A percentile compares a stretch with the other conserved stretches of the same genome.
Conservation (phyloP, 1,284 basidiomycete genomes). For the Hemileia vastatrix region DNA sequence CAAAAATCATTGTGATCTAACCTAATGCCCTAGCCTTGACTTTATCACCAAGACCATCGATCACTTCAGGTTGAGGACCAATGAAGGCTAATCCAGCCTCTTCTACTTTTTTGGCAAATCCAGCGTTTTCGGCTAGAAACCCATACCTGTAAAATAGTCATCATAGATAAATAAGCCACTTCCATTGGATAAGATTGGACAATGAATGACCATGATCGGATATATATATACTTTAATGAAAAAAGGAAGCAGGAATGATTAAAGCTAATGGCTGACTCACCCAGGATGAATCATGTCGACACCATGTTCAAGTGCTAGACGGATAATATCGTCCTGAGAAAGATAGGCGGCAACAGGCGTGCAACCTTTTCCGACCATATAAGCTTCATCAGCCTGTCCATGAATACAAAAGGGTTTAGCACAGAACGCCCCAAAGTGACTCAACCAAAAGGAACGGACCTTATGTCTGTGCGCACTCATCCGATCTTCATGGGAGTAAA, state of each 20-base stretch:
- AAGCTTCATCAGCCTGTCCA: conserved; percentile 88
- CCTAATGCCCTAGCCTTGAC: conserved; percentile 86
- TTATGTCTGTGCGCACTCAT: conserved; percentile 96
- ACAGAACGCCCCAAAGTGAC: not conserved
- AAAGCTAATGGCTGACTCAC: conserved; percentile 47
- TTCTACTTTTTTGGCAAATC: conserved; percentile 91
- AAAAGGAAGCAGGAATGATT: not conserved
- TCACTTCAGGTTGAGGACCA: conserved; percentile 89
- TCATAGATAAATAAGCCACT: not conserved
- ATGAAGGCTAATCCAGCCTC: conserved; percentile 95
- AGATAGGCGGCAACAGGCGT: conserved; percentile 95
- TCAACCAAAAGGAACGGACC: conserved; percentile 48
- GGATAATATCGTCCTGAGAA: conserved; percentile 92
- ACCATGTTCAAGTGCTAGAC: conserved; percentile 85
- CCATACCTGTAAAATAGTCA: conserved; percentile 62
- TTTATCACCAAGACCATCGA: conserved; percentile 97
- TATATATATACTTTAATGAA: too few species aligned
- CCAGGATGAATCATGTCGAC: conserved; percentile 99
- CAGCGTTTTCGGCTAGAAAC: conserved; percentile 94
- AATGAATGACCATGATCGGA: not conserved
- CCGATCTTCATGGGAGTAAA: conserved; percentile 95
- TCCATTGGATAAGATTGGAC: conserved; percentile 16
- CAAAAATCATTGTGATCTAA: conserved; percentile 45
- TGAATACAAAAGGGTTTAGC: not conserved
- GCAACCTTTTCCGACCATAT: conserved; percentile 90